These are phyloP conservation scores for Mycena galericulata DNA, from an alignment of 768 basidiomycete genomes.

Conservation along the genomic window DNA sequence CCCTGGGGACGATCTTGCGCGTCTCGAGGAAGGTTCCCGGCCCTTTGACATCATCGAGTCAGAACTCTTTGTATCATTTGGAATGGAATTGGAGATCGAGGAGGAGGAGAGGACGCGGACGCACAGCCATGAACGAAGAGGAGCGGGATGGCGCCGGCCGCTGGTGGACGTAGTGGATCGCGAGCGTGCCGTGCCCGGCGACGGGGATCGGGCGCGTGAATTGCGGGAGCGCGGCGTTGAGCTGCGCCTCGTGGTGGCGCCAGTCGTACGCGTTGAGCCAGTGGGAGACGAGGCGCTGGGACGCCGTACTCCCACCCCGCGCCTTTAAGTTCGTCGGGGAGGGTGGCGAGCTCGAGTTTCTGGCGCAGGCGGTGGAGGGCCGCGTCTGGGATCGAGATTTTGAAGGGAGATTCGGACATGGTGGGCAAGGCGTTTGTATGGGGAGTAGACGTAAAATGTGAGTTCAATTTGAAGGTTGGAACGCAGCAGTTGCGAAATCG, in stretches of 20 bases:
- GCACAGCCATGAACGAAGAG: no score
- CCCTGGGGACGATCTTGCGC: constrained; percentile 69
- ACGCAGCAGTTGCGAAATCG: no score
- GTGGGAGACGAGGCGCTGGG: constrained; percentile 50
- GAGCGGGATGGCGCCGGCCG: not conserved
- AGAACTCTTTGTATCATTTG: not conserved
- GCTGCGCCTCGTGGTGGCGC: constrained; percentile 39
- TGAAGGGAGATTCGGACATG: constrained; percentile 11
- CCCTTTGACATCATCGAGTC: constrained; percentile 54
- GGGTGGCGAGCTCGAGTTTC: constrained; percentile 34
- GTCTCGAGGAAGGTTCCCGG: constrained; percentile 71
- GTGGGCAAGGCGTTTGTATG: no score
- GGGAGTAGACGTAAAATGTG: no score
- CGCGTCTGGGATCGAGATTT: not conserved
- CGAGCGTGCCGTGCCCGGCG: constrained; percentile 3
- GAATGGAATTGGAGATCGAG: no score
- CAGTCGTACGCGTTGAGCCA: constrained; percentile 62
- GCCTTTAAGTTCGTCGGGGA: constrained; percentile 42
- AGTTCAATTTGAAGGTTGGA: no score
- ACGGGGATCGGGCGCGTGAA: constrained; percentile 12
- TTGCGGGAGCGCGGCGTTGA: constrained; percentile 13
- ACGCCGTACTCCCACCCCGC: constrained; percentile 36
- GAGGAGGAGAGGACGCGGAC: no score
- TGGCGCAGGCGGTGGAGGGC: constrained; percentile 14
- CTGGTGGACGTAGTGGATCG: constrained; percentile 17